A percentile compares a stretch with the other conserved stretches of the same genome.
phyloP scores from a whole-genome alignment of 2,329 filamentous ascomycete species.

The Fusarium continuum region DNA sequence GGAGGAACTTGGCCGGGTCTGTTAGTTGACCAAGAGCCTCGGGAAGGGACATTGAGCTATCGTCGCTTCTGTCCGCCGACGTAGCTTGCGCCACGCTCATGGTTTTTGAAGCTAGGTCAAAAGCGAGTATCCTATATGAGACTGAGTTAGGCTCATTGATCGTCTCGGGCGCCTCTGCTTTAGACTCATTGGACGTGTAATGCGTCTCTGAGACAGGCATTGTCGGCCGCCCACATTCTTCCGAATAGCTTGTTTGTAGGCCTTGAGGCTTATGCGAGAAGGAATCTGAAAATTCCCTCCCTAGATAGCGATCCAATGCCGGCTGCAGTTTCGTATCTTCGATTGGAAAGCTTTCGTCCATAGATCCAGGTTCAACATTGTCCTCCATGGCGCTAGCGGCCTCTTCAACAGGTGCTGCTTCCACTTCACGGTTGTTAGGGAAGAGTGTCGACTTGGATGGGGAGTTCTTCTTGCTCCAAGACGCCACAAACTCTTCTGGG shows the following conservation, averaged over 20 bases:
- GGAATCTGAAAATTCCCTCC: slow-evolving; percentile 43
- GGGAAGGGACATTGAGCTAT: slow-evolving; percentile 64
- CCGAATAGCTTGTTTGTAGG: slow-evolving; percentile 57
- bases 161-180: background rate
- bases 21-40: slow-evolving; percentile 69
- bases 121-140: slow-evolving; percentile 72
- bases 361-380: slow-evolving; percentile 49
- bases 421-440: slow-evolving; percentile 28
- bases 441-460: slow-evolving; percentile 39
- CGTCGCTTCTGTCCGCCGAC: slow-evolving; percentile 59
- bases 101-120: slow-evolving; percentile 66
- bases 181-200: slow-evolving; percentile 9
- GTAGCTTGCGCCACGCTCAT: slow-evolving; percentile 69
- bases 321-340: slow-evolving; percentile 42
- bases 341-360: slow-evolving; percentile 54
- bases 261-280: slow-evolving; percentile 59
- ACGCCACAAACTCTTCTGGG: slow-evolving; percentile 59
- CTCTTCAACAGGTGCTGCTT: background rate
- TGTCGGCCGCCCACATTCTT: slow-evolving; percentile 52
- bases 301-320: slow-evolving; percentile 42
- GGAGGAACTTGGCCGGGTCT: slow-evolving; percentile 71
- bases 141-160: slow-evolving; percentile 4
- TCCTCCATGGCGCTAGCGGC: slow-evolving; percentile 31
- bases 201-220: slow-evolving; percentile 51
- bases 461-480: slow-evolving; percentile 51